Evolutionary conservation across 257 asterid species (phyloP), one percentile per base, ranked within the genome.

Genomic region (Petrea volubilis): DNA sequence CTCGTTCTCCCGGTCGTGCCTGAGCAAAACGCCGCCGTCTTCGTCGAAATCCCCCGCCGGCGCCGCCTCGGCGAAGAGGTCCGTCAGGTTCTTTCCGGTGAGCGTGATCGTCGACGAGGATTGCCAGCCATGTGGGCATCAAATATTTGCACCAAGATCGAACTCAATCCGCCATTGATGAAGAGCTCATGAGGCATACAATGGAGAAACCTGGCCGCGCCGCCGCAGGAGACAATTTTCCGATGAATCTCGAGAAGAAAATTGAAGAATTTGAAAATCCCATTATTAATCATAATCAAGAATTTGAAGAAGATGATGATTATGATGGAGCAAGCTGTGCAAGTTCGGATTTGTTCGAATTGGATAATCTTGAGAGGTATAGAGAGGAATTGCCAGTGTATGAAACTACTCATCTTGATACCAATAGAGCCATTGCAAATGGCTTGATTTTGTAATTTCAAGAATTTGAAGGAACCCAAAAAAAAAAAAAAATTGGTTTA

Each of bases 291-390:
- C 59, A n/a, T 20, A 81, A 80, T 15, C 70, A 7, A 7, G 82
- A 70, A 14, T 78, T 53, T 0, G 81, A 74, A 0, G 84, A 80
- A 1, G 85, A 76, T 0, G 89, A 80, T 0, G 86, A 84, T 18
- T 85, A 40, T 3, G 84, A 77, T 4, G 86, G 82, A 20, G 72
- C 40, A 38, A 90, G 96, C 60, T 84, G 64, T 41, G 89, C 89
- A 8, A 90, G 96, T 74, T 90, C 95, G 4, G 96, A 90, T 76
- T 83, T 90, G 68, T 90, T 90, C 29, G 96, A 90, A 47, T 81
- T 90, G 52, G 92, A 90, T 25, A 90, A 87, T 81, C 83, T 89
- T 27, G 89, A 87, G 17, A 83, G 81, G 82, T 87, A 79, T 53
- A 43, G 68, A 1, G 78, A 84, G 65, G 95, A 90, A 73, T 60